Percentiles rank a stretch among this genome's conserved stretches.
These are phyloP conservation scores for Pseudogymnoascus sp. DNA, from an alignment of 2,329 filamentous ascomycete species.

Conservation along the genomic window DNA sequence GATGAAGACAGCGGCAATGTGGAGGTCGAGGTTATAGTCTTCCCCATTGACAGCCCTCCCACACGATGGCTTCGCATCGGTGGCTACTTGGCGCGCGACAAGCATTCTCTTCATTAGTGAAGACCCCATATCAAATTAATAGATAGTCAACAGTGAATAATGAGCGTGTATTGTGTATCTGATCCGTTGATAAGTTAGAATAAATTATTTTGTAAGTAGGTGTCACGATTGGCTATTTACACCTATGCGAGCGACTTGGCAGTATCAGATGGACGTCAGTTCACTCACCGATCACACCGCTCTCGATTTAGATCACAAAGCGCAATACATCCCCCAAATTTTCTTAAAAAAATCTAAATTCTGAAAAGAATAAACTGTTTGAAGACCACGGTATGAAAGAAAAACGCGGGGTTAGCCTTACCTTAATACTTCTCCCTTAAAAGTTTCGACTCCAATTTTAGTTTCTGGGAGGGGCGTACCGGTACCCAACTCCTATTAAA, in stretches of 20 bases:
- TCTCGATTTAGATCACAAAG: background rate
- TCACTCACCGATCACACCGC: constrained; percentile 6
- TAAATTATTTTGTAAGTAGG: background rate
- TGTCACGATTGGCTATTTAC: background rate
- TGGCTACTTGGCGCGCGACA: background rate
- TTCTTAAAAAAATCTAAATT: background rate
- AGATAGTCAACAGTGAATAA: background rate
- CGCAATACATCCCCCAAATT: background rate
- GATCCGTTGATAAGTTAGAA: background rate
- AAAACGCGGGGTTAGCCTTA: constrained; percentile 2
- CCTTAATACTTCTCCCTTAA: background rate
- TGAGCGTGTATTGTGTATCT: background rate
- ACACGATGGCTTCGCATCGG: background rate
- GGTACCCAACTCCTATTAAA: background rate
- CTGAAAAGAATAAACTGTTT: background rate
- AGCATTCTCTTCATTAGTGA: background rate
- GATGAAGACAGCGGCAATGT: constrained; percentile 14
- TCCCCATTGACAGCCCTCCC: background rate
- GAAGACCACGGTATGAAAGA: background rate
- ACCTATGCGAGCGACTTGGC: background rate
- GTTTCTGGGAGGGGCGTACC: background rate
- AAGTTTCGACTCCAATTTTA: background rate
- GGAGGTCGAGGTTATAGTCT: constrained; percentile 11
- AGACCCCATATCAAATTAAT: background rate
- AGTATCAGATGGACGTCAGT: background rate